phyloP scores from a whole-genome alignment of 257 asterid genomes.

The Solanum piurae region DNA sequence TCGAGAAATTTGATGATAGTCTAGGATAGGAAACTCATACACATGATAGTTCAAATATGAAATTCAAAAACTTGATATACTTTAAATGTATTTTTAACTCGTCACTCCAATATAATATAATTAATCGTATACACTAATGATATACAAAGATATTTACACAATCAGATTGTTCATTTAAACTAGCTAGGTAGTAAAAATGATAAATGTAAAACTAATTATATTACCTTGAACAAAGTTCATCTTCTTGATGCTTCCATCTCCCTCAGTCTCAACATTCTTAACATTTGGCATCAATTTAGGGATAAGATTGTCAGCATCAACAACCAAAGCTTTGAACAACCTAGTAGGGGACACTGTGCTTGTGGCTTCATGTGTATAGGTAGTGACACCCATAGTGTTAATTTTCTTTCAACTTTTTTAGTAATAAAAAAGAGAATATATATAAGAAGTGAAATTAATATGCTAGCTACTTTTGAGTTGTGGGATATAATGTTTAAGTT shows the following conservation, averaged over 20 bases:
- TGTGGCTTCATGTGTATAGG: neutral
- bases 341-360: neutral
- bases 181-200: neutral
- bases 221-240: slow-evolving; percentile 1
- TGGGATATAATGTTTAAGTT: neutral
- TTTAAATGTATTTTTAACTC: no score
- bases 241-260: slow-evolving; percentile 7
- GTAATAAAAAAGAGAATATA: neutral
- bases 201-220: neutral
- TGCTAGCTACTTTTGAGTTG: neutral
- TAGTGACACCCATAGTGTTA: neutral
- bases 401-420: neutral
- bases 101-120: no score
- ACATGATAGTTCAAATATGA: neutral
- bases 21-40: neutral
- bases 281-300: slow-evolving; percentile 5
- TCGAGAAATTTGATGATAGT: no score
- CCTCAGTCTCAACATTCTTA: neutral
- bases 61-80: neutral
- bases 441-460: neutral
- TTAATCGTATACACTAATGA: no score
- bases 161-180: no score
- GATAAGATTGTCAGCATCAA: neutral
- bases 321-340: slow-evolving; percentile 5
- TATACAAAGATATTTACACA: no score